A percentile compares a stretch with the other conserved stretches of the same genome.
These are phyloP conservation scores for Lactarius psammicola DNA, from an alignment of 768 basidiomycete species.

Conservation along the genomic window DNA sequence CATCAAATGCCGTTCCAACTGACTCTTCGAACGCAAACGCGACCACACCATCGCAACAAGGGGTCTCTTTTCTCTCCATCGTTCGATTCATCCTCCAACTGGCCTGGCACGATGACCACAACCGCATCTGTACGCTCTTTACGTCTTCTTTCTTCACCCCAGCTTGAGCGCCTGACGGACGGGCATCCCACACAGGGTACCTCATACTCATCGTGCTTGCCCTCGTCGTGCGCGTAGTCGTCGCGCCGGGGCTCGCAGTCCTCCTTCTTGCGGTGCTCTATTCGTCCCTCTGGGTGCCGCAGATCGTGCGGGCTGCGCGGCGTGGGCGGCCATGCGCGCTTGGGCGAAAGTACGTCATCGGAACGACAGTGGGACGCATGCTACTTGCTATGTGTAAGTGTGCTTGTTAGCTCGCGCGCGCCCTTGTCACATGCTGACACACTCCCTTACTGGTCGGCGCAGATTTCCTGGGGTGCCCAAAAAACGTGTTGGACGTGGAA, in stretches of 20 bases:
- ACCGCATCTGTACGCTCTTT: conserved; percentile 60
- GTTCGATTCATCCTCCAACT: conserved; percentile 56
- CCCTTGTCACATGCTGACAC: too few relatives aligned
- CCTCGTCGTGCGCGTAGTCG: conserved; percentile 69
- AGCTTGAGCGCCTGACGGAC: conserved; percentile 23
- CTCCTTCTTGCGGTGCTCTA: conserved; percentile 68
- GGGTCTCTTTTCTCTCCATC: conserved; percentile 34
- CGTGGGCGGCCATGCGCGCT: conserved; percentile 72
- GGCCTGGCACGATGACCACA: conserved; percentile 65
- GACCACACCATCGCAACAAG: conserved; percentile 26
- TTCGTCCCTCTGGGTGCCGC: conserved; percentile 80
- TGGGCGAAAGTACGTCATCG: conserved; percentile 67
- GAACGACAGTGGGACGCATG: conserved; percentile 69
- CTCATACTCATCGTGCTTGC: conserved; percentile 66
- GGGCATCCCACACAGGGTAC: conserved; percentile 48
- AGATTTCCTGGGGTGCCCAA: conserved; percentile 84
- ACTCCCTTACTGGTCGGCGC: too few relatives aligned
- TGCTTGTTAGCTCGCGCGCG: background rate
- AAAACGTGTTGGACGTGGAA: conserved; percentile 82
- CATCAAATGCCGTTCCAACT: conserved; percentile 10
- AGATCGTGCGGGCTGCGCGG: conserved; percentile 73
- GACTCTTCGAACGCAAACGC: conserved; percentile 8
- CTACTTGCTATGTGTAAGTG: conserved; percentile 72
- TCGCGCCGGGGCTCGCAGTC: conserved; percentile 64
- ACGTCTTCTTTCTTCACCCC: conserved; percentile 3